Evolutionary conservation across 2,329 filamentous ascomycete species (phyloP), one percentile per base, ranked within the genome.

Genomic region (Calonectria ilicicola): DNA sequence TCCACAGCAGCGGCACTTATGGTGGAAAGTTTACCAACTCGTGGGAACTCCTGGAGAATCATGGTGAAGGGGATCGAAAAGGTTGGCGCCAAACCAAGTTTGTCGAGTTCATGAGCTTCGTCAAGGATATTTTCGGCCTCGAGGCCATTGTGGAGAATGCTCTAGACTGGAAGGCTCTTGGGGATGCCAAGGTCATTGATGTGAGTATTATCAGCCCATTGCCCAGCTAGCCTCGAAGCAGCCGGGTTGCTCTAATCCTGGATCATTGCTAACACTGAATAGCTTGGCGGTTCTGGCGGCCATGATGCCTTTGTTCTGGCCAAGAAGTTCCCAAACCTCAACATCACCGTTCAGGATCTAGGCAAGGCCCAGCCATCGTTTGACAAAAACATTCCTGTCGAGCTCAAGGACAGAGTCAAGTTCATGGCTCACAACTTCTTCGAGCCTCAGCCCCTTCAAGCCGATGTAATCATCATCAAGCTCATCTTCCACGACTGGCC

Each of bases 401-500:
- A 83, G 3, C 74, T 85, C 2, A 77, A 75, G 58, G 71, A 74
- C 23, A 80, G 83, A 2, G 77, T 86, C 46, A 78, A 71, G 15
- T 86, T 85, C 69, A 72, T 81, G 58, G 72, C 79, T 6, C 83
- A 85, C 70, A 80, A 84, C 72, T 83, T 86, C 73, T 83, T 86
- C 76, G 64, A 79, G 32, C 81, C 82, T 1, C 84, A 86, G 67
- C 69, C 78, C 9, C 77, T 80, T 5, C 69, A 80, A 21, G 88
- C 84, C 2, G 86, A 88, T 6, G 81, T 89, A 47, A 90, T 89
- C 80, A 81, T 90, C 64, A 80, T 91, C 67, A 88, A 89, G 72
- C 81, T 85, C 73, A 89, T 90, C 62, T 81, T 91, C 10, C 88
- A 91, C 78, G 88, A 90, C 82, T 90, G 88, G 87, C 83, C 87